These are phyloP conservation scores for Diplosphaera chodatii DNA, from an alignment of 139 green algal genomes.

Conservation along the genomic window DNA sequence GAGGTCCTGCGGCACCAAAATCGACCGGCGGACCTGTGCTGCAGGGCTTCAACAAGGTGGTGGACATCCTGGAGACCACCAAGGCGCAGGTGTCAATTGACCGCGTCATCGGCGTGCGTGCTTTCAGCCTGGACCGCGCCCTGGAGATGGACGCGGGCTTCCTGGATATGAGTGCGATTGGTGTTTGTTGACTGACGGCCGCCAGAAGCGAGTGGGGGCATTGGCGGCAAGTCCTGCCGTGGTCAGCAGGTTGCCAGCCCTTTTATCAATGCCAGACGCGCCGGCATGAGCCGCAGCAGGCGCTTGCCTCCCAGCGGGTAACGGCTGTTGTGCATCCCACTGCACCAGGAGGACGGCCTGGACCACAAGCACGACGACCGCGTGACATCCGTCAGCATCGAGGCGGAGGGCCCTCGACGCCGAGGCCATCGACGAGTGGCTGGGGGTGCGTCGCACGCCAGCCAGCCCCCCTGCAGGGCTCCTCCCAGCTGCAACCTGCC, in stretches of 20 bases:
- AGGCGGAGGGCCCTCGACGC: slow-evolving; percentile 62
- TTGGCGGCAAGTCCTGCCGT: too few relatives aligned
- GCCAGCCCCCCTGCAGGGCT: too few relatives aligned
- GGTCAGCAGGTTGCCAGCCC: not conserved
- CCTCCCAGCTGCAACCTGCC: too few relatives aligned
- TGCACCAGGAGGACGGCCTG: slow-evolving; percentile 3
- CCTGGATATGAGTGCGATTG: slow-evolving; percentile 24
- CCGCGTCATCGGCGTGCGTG: slow-evolving; percentile 36
- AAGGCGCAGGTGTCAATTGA: slow-evolving; percentile 38
- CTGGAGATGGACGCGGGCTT: slow-evolving; percentile 59
- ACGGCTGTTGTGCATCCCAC: too few relatives aligned
- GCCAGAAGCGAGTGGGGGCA: too few relatives aligned
- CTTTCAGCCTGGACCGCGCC: slow-evolving; percentile 49
- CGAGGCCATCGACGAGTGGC: slow-evolving; percentile 61
- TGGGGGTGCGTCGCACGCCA: too few relatives aligned
- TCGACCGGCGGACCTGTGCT: too few relatives aligned
- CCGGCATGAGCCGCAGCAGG: too few relatives aligned
- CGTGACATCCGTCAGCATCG: slow-evolving; percentile 51
- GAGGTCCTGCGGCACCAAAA: too few relatives aligned
- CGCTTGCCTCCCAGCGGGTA: too few relatives aligned
- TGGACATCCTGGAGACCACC: slow-evolving; percentile 43
- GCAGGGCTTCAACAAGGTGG: slow-evolving; percentile 34
- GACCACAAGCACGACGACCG: slow-evolving; percentile 30
- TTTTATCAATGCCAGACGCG: too few relatives aligned
- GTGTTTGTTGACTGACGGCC: too few relatives aligned